Evolutionary conservation across 495 filamentous ascomycete genomes (phyloP).

Genomic region (Hyaloscypha variabilis): DNA sequence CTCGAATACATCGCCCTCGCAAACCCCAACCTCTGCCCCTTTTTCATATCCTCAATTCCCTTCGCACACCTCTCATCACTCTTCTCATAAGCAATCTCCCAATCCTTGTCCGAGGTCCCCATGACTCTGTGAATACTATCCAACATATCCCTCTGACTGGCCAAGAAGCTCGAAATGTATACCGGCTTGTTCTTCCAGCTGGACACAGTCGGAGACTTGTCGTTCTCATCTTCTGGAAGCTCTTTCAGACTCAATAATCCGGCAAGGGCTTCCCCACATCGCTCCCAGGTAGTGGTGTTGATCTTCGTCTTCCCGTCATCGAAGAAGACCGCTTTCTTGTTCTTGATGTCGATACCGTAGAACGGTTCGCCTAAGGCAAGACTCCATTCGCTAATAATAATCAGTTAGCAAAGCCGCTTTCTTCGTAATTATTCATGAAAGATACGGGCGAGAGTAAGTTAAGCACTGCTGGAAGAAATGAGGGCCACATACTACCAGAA

Average conservation of each 20-base stretch:
- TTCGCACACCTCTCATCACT: constrained; percentile 13
- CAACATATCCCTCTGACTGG: constrained; percentile 54
- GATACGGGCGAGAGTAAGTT: no score
- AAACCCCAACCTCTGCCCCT: constrained; percentile 18
- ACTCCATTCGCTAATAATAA: constrained; percentile 37
- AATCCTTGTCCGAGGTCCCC: constrained; percentile 18
- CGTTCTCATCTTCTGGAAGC: constrained; percentile 35
- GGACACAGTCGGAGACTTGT: constrained; percentile 37
- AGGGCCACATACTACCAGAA: constrained; percentile 45
- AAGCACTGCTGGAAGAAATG: no score
- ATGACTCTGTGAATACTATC: constrained; percentile 43
- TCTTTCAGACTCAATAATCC: constrained; percentile 41
- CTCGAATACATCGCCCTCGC: constrained; percentile 21
- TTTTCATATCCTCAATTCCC: constrained; percentile 18
- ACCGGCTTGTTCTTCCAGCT: constrained; percentile 42
- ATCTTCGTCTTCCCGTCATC: constrained; percentile 40
- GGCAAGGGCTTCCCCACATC: constrained; percentile 47
- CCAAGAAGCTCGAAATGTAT: constrained; percentile 44
- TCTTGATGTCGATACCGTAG: constrained; percentile 42
- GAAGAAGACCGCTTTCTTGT: constrained; percentile 36
- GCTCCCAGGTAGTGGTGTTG: constrained; percentile 45
- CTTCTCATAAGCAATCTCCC: constrained; percentile 16
- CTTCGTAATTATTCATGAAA: no score
- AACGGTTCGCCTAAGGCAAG: constrained; percentile 30
- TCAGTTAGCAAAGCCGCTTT: no score